Evolutionary conservation across 1,139 yeast genomes (phyloP), one percentile per base, ranked within the genome.

Genomic region (Scheffersomyces cryptocercus): DNA sequence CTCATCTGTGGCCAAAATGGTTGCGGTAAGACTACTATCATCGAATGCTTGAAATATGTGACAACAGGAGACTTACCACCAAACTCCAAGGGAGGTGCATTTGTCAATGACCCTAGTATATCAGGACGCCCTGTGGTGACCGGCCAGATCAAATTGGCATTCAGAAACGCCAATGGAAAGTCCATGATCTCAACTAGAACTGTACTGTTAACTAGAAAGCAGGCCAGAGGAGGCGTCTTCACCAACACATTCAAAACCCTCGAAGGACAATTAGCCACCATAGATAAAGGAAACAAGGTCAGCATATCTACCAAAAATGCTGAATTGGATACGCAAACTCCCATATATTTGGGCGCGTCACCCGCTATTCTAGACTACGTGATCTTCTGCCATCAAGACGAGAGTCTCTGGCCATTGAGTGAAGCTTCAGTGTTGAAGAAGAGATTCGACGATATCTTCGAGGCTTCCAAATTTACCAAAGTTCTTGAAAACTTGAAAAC

Each of bases 41-140:
- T 95, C 49, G 99, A 95, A 63, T 90, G 97, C 61, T 71, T 95
- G 47, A 83, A 90, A 59, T 93, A 91, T 62, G 95, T 96, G 15
- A 88, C 99, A 10, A 93, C 99, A 0, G 99, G 99, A 5, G 95
- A 87, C 57, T 69, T 91, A 48, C 99, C 99, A 0, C 99, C 99
- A 2, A 91, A 91, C 58, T 84, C 95, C 38, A 90, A 88, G 62
- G 97, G 96, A 41, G 98, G 98, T 4, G 98, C 98, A 1, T 95
- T 95, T 61, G 82, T 95, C 5, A 95, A 91, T 60, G 99, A 95
- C 69, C 99, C 99, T 0, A 83, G 85, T 51, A 79, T 88, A 46
- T 77, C 83, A 4, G 88, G 89, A 29, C 84, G 89, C 38, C 80
- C 83, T 40, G 85, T 83, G 49, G 95, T 91, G 1, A 75, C 82